Percentiles rank a stretch among this genome's conserved stretches.
Conservation (phyloP, 148 eudicot species). For the Arbutus unedo region DNA sequence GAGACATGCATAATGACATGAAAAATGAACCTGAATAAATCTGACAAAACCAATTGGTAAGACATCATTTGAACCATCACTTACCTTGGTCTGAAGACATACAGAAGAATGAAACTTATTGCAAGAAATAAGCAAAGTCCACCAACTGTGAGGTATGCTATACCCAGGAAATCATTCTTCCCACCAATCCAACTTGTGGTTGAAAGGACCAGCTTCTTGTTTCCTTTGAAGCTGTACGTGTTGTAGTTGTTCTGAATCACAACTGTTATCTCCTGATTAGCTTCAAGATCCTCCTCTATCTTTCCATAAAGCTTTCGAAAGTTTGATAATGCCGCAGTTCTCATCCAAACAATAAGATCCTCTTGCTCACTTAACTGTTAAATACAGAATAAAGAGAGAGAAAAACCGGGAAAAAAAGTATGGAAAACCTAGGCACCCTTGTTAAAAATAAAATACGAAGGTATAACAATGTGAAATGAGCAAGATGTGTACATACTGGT, state of each 20-base stretch:
- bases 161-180: conserved; percentile 47
- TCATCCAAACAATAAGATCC: conserved; percentile 59
- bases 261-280: conserved; percentile 29
- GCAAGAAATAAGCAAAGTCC: conserved; percentile 62
- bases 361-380: conserved; percentile 41
- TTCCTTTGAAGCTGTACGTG: conserved; percentile 42
- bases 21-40: background rate
- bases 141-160: conserved; percentile 47
- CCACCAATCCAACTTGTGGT: conserved; percentile 57
- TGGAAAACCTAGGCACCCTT: no score
- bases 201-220: conserved; percentile 49
- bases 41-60: background rate
- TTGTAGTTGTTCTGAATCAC: conserved; percentile 41
- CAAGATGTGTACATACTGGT: conserved; percentile 45
- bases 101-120: conserved; percentile 47
- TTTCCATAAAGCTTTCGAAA: conserved; percentile 51
- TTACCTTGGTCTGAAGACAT: conserved; percentile 73
- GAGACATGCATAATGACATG: background rate
- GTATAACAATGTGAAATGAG: background rate
- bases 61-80: background rate
- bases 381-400: background rate
- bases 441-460: no score
- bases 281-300: conserved; percentile 43
- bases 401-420: background rate
- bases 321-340: conserved; percentile 50